Conservation (phyloP, 805 yeast genomes). For the Saturnispora ahearnii region DNA sequence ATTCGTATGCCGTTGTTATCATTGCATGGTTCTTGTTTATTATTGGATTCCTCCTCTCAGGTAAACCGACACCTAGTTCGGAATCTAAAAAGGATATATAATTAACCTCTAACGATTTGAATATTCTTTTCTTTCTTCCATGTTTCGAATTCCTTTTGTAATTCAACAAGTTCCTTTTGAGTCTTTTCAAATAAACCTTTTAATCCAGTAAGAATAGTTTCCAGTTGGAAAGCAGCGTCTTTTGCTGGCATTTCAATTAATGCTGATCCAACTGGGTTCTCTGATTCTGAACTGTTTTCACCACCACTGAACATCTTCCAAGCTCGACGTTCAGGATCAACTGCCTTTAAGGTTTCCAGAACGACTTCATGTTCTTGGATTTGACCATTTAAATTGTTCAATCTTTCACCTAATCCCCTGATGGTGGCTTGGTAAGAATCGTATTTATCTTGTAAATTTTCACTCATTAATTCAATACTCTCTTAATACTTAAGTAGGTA, state of each 20-base stretch:
- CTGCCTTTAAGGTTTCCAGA: constrained; percentile 42
- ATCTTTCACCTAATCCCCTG: constrained; percentile 36
- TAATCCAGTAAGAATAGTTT: constrained; percentile 45
- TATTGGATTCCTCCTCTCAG: constrained; percentile 44
- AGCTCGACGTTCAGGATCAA: constrained; percentile 61
- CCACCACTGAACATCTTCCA: constrained; percentile 86
- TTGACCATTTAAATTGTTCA: constrained; percentile 41
- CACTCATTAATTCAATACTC: background rate
- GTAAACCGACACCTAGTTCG: constrained; percentile 13
- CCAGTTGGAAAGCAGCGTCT: constrained; percentile 60
- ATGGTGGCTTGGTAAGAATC: constrained; percentile 43
- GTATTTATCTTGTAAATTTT: constrained; percentile 37
- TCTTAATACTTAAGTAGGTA: background rate
- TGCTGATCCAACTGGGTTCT: constrained; percentile 30
- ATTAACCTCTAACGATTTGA: constrained; percentile 32
- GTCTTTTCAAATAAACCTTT: constrained; percentile 31
- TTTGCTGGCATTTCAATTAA: constrained; percentile 73
- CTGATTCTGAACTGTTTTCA: constrained; percentile 4
- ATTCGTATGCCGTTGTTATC: constrained; percentile 61
- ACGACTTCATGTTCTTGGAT: constrained; percentile 44
- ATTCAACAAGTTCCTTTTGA: constrained; percentile 30
- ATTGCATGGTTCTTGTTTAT: constrained; percentile 72
- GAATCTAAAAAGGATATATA: constrained; percentile 18
- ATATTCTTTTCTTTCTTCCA: constrained; percentile 46
- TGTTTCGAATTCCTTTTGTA: constrained; percentile 34